phyloP scores from a whole-genome alignment of 495 filamentous ascomycete genomes.

The Pyrenula massariospora region DNA sequence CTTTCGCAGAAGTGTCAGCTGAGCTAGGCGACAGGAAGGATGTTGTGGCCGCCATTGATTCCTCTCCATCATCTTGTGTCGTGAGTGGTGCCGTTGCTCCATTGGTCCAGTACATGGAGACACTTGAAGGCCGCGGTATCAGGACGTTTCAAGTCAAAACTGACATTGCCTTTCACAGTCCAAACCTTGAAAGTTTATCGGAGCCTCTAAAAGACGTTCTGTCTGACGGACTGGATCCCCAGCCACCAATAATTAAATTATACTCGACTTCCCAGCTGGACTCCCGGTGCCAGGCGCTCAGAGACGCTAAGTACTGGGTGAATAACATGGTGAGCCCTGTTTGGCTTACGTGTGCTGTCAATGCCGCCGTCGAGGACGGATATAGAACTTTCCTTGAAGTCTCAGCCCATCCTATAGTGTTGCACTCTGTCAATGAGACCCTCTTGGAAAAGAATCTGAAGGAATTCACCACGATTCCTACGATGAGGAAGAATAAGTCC shows the following conservation, averaged over 20 bases:
- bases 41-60: constrained; percentile 27
- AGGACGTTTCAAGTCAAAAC: constrained; percentile 18
- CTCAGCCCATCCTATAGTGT: constrained; percentile 21
- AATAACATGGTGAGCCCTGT: constrained; percentile 12
- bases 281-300: constrained; percentile 8
- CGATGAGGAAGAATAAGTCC: constrained; percentile 12
- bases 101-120: constrained; percentile 8
- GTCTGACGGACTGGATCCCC: constrained; percentile 10
- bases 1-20: constrained; percentile 24
- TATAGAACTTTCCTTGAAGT: constrained; percentile 22
- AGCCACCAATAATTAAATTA: constrained; percentile 12
- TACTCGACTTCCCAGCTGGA: constrained; percentile 24
- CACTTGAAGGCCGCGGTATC: constrained; percentile 8
- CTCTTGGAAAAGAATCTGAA: constrained; percentile 17
- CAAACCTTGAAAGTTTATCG: constrained; percentile 17
- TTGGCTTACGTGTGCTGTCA: constrained; percentile 16
- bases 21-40: constrained; percentile 10
- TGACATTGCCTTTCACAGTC: constrained; percentile 22
- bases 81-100: constrained; percentile 17
- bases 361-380: constrained; percentile 21
- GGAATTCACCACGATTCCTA: constrained; percentile 18
- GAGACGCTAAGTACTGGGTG: constrained; percentile 13
- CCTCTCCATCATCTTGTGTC: constrained; percentile 28
- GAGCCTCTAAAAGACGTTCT: constrained; percentile 15
- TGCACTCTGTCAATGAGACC: constrained; percentile 23